Evolutionary conservation across 768 basidiomycete species (phyloP), one percentile per base, ranked within the genome.

Genomic region (Tulasnella sp.): DNA sequence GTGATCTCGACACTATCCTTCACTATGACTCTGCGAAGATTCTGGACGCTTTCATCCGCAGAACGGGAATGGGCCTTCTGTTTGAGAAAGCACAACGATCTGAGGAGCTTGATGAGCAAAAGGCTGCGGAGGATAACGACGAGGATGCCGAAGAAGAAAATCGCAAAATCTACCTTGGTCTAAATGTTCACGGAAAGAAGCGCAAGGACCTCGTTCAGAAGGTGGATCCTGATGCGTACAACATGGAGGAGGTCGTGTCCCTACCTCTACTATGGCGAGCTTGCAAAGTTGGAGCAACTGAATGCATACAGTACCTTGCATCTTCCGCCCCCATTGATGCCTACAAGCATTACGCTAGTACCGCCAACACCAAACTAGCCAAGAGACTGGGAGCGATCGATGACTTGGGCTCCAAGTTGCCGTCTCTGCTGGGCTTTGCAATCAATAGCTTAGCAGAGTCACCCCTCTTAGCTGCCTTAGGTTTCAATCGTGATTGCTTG

Each of bases 141-240:
- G 13, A 70, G 55, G 69, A 71, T 55, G 56, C 62, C 48, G 68
- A 70, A 58, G 68, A 63, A 10, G 29, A 44, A 45, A 40, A 40
- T 16, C 37, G 28, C 43, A 59, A 57, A 42, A 40, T 72, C 0
- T 81, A 80, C 57, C 72, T 78, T 15, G 78, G 79, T 0, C 66
- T 81, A 35, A 72, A 72, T 48, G 74, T 80, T 19, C 75, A 78
- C 53, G 78, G 77, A n/a, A 77, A 76, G 66, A 79, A 79, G 58
- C 67, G 75, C 3, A 66, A 67, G 13, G 76, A 78, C 56, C 65
- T 78, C 7, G 73, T 73, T 0, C 65, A 59, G 45, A 70, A 67
- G 57, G 71, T 71, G 44, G 76, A 78, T 56, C 74, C 75, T 0
- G 67, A 73, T 52, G 70, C 70, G 2, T 40, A 45, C 19, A 37